Evolutionary conservation across 2,329 filamentous ascomycete genomes (phyloP).

Genomic region (Bertia moriformis): DNA sequence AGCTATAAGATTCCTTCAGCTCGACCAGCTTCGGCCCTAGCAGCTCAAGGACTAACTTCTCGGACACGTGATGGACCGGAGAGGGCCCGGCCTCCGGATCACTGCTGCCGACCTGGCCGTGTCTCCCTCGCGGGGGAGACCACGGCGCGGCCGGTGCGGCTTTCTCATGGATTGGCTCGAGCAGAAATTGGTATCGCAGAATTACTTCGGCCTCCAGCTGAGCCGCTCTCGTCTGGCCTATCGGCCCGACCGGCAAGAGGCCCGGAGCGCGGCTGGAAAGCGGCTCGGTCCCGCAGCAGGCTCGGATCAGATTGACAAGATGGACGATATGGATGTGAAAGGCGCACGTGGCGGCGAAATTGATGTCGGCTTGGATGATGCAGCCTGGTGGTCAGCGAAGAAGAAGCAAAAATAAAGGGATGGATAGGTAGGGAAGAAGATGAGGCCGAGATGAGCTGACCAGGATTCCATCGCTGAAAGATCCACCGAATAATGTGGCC

Average conservation of each 20-base stretch:
- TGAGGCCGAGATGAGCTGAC: constrained; percentile 43
- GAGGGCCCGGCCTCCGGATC: not conserved
- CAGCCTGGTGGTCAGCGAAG: no score
- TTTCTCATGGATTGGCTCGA: not conserved
- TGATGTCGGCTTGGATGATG: constrained; percentile 9
- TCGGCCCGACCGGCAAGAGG: constrained; percentile 32
- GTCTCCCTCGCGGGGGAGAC: no score
- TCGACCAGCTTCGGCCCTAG: constrained; percentile 36
- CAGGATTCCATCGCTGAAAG: constrained; percentile 67
- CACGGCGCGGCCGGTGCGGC: not conserved
- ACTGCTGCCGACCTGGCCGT: no score
- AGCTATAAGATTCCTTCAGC: constrained; percentile 26
- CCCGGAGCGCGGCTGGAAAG: constrained; percentile 13
- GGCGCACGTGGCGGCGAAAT: constrained; percentile 49
- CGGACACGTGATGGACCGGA: constrained; percentile 17
- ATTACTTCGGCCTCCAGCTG: not conserved
- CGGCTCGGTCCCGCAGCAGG: constrained; percentile 42
- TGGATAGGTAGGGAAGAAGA: not conserved
- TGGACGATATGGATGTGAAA: constrained; percentile 49
- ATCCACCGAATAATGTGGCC: constrained; percentile 70
- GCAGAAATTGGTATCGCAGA: not conserved
- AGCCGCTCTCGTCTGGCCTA: constrained; percentile 19
- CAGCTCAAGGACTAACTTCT: constrained; percentile 35
- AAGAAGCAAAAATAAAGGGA: constrained; percentile 4
- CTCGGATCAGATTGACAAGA: constrained; percentile 53